These are phyloP conservation scores for Rhododendron kiyosumense DNA, from an alignment of 148 eudicot genomes.

Conservation along the genomic window DNA sequence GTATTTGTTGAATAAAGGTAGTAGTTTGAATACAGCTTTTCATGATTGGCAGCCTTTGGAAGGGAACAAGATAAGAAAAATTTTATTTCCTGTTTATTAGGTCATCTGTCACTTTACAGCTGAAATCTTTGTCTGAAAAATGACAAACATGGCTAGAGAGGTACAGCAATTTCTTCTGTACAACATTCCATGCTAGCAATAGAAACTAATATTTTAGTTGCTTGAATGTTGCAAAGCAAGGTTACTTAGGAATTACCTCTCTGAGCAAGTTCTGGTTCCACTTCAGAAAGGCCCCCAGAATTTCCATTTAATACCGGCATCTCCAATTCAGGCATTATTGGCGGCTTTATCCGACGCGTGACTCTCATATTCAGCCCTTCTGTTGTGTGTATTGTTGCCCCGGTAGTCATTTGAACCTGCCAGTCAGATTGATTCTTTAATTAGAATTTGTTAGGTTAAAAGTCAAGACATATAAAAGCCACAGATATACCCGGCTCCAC, in stretches of 20 bases:
- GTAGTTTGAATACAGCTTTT: background rate
- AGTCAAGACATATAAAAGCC: background rate
- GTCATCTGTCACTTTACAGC: slow-evolving; percentile 4
- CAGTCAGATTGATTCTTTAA: slow-evolving; percentile 1
- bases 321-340: slow-evolving; percentile 35
- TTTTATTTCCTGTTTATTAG: background rate
- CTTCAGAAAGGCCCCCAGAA: slow-evolving; percentile 22
- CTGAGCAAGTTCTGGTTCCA: slow-evolving; percentile 24
- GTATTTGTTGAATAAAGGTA: background rate
- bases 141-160: background rate
- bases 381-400: slow-evolving; percentile 96
- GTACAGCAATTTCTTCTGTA: background rate
- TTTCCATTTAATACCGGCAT: slow-evolving; percentile 36
- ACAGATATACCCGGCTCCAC: background rate
- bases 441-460: background rate
- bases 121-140: background rate
- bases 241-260: slow-evolving; percentile 21
- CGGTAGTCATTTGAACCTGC: slow-evolving; percentile 96
- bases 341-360: slow-evolving; percentile 45
- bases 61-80: background rate
- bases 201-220: background rate
- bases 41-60: background rate
- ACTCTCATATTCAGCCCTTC: slow-evolving; percentile 82
- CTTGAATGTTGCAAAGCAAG: background rate
- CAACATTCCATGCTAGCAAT: background rate